These are phyloP conservation scores for Mycotypha africana DNA, from an alignment of 371 early-diverging fungal genomes.

Conservation along the genomic window DNA sequence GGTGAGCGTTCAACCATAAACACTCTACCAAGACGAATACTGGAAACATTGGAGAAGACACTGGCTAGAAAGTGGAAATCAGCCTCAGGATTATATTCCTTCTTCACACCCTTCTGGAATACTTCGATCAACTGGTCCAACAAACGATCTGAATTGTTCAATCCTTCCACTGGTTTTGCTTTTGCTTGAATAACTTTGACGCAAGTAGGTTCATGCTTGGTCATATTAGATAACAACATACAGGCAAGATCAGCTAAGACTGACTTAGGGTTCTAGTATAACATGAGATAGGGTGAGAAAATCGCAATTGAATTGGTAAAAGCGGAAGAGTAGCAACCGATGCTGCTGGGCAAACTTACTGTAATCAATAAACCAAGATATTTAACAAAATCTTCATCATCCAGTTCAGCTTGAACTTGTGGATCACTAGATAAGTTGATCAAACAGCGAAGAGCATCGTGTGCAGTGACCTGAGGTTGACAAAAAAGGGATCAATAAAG, in stretches of 20 bases:
- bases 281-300: no score
- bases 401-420: constrained; percentile 52
- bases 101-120: constrained; percentile 76
- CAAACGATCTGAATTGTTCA: constrained; percentile 39
- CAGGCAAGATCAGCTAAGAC: constrained; percentile 74
- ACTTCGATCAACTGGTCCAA: constrained; percentile 85
- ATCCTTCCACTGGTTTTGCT: constrained; percentile 35
- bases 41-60: constrained; percentile 88
- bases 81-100: constrained; percentile 77
- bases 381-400: constrained; percentile 62
- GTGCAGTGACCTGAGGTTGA: constrained; percentile 62
- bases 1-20: constrained; percentile 61
- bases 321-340: no score
- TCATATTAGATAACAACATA: constrained; percentile 92
- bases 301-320: no score
- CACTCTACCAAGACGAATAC: constrained; percentile 61
- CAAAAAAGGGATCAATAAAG: not conserved
- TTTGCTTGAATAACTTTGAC: constrained; percentile 46
- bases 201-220: constrained; percentile 64
- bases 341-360: constrained; percentile 32
- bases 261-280: constrained; percentile 26
- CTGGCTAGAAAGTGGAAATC: constrained; percentile 83
- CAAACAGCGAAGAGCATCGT: constrained; percentile 76
- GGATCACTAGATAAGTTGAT: constrained; percentile 79
- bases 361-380: constrained; percentile 64